These are phyloP conservation scores for Solanum dulcamara DNA, from an alignment of 257 asterid species.

Conservation along the genomic window DNA sequence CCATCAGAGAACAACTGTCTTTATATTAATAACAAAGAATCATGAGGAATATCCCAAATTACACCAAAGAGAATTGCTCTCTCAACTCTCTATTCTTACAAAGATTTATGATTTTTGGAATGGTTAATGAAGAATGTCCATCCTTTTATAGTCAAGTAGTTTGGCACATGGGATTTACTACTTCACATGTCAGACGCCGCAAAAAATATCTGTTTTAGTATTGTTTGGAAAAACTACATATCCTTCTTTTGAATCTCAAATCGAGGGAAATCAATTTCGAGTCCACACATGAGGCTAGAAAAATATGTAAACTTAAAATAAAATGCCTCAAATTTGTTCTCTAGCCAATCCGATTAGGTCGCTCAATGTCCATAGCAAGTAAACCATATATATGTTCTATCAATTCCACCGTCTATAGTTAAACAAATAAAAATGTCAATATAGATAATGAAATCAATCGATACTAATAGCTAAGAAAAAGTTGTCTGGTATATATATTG, in stretches of 20 bases:
- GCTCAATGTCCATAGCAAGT: not conserved
- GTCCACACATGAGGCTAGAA: not conserved
- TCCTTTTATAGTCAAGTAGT: too few species aligned
- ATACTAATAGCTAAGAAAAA: not conserved
- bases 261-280: not conserved
- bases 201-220: too few species aligned
- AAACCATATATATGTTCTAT: not conserved
- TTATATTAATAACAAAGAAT: too few species aligned
- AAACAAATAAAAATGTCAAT: not conserved
- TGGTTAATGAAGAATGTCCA: too few species aligned
- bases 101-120: too few species aligned
- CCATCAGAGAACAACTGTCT: too few species aligned
- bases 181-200: too few species aligned
- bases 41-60: too few species aligned
- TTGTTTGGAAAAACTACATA: not conserved
- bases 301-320: not conserved
- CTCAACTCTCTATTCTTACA: too few species aligned
- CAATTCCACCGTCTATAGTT: not conserved
- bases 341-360: not conserved
- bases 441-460: not conserved
- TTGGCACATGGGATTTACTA: too few species aligned
- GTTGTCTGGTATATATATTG: not conserved
- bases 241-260: not conserved
- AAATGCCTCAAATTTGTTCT: not conserved
- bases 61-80: too few species aligned